Evolutionary conservation across 2,329 filamentous ascomycete species (phyloP), one percentile per base, ranked within the genome.

Genomic region (Raffaelea arxii): DNA sequence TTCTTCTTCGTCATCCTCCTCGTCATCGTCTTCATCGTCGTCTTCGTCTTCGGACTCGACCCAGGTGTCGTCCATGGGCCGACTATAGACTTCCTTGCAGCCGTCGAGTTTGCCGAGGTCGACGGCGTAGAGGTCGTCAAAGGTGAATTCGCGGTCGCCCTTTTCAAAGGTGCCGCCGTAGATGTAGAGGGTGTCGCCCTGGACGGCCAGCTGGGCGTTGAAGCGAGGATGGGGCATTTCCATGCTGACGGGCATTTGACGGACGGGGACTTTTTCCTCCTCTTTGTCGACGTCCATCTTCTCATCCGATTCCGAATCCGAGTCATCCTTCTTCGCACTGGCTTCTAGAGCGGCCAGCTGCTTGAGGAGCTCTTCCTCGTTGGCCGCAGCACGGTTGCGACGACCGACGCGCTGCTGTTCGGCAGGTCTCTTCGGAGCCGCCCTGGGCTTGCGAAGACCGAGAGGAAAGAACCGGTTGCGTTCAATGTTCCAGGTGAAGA

Each of bases 161-260:
- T 94, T 92, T 61, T 98, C 92, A 57, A 85, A 96, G 0, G 91
- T 98, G 18, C 92, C 92, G 25, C 92, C 90, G 58, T 94, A 97
- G 46, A 97, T 87, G 65, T 91, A 98, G 1, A 97, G 73, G 9
- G 86, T 80, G 61, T 98, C 92, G 54, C 90, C 87, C 64, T 97
- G 90, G 1, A 97, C 87, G 1, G 91, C 80, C 35, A 97, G 68
- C 54, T 92, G 86, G 1, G 89, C 83, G 56, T 97, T 97, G 69
- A 98, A 98, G 44, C 92, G 77, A 18, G 81, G 76, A 57, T 96
- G 90, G 4, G 92, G 92, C 60, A 94, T 82, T 60, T 95, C 90
- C 69, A 86, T 85, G 1, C 75, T 74, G 2, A 90, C 70, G 0
- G 76, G 69, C 74, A 78, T 77, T 51, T 83, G 74, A 51, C 82